phyloP scores from a whole-genome alignment of 352 stramenopile genomes.

The Globisporangium megalacanthum region DNA sequence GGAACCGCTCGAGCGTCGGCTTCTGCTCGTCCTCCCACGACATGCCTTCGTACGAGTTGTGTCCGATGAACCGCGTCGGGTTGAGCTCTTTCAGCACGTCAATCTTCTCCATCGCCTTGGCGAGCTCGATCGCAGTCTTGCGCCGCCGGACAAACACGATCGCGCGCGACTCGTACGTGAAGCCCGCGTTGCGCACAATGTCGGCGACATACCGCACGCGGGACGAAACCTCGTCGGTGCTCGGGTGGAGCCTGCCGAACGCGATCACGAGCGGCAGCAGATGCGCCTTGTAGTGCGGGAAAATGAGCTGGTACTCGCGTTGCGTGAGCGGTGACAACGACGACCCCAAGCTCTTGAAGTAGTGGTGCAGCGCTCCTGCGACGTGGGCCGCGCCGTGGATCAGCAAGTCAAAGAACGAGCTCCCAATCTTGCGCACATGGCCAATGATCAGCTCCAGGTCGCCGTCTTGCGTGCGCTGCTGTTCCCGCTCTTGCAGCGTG shows the following conservation, averaged over 20 bases:
- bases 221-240: slow-evolving; percentile 35
- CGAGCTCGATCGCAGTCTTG: slow-evolving; percentile 61
- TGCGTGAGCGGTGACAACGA: slow-evolving; percentile 5
- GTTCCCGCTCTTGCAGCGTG: slow-evolving; percentile 9
- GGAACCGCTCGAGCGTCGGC: slow-evolving; percentile 62
- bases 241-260: slow-evolving; percentile 7
- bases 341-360: slow-evolving; percentile 27
- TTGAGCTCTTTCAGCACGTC: slow-evolving; percentile 49
- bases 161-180: slow-evolving; percentile 51
- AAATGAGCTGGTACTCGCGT: slow-evolving; percentile 28
- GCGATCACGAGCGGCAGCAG: slow-evolving; percentile 28
- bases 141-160: slow-evolving; percentile 77
- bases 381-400: slow-evolving; percentile 40
- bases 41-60: slow-evolving; percentile 82
- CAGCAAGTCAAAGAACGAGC: slow-evolving; percentile 43
- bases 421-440: slow-evolving; percentile 39
- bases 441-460: slow-evolving; percentile 41
- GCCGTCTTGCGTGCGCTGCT: slow-evolving; percentile 5
- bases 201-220: slow-evolving; percentile 50
- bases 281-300: slow-evolving; percentile 19
- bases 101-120: slow-evolving; percentile 58
- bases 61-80: slow-evolving; percentile 69
- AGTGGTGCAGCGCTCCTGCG: slow-evolving; percentile 23
- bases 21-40: slow-evolving; percentile 75
- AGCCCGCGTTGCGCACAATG: slow-evolving; percentile 33